Evolutionary conservation across 441 rosid species (phyloP).

Genomic region (Manihot esculenta): DNA sequence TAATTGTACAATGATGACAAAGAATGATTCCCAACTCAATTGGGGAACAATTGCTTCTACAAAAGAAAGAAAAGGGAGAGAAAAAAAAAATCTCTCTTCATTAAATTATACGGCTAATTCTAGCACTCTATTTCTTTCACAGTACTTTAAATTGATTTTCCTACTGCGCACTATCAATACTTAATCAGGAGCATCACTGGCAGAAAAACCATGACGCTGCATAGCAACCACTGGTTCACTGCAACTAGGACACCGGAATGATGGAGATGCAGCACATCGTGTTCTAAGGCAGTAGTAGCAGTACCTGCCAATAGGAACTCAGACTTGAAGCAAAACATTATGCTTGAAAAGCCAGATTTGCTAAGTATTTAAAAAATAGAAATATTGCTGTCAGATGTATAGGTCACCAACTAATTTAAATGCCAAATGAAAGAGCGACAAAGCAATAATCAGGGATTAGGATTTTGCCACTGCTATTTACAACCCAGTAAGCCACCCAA

Average conservation of each 20-base stretch:
- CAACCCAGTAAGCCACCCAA: too few species aligned
- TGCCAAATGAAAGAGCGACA: too few species aligned
- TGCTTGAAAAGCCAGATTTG: not conserved
- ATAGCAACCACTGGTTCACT: constrained; percentile 77
- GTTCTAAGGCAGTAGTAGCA: constrained; percentile 91
- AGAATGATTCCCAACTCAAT: constrained; percentile 39
- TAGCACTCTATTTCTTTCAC: constrained; percentile 18
- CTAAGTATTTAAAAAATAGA: not conserved
- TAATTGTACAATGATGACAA: constrained; percentile 26
- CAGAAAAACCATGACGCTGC: constrained; percentile 59
- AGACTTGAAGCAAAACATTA: not conserved
- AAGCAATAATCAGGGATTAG: not conserved
- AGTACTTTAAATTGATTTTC: constrained; percentile 15
- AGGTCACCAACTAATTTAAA: not conserved
- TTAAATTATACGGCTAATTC: constrained; percentile 24
- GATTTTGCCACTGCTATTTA: too few species aligned
- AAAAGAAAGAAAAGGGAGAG: too few species aligned
- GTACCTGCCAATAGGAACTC: constrained; percentile 54
- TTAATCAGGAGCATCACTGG: constrained; percentile 24
- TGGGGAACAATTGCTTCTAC: constrained; percentile 27
- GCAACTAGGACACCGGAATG: constrained; percentile 75
- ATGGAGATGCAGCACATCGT: constrained; percentile 70
- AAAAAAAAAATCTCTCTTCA: constrained; percentile 6
- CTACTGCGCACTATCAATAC: constrained; percentile 17
- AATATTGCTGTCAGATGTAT: not conserved